These are phyloP conservation scores for Metschnikowia anglica DNA, from an alignment of 805 yeast species.

Conservation along the genomic window DNA sequence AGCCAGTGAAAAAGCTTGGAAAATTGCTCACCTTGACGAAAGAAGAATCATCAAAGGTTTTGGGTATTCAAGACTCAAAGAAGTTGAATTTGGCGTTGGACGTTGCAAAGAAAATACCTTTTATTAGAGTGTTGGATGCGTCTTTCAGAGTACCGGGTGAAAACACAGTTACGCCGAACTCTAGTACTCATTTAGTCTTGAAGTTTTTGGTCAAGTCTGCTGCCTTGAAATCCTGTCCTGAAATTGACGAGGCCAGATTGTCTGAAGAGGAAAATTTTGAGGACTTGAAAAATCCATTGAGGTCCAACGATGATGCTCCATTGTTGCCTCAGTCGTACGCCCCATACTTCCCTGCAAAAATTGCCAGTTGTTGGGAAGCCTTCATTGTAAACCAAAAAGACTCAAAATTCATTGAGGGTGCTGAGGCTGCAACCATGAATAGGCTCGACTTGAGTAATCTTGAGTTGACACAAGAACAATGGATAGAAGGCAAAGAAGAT, in stretches of 20 bases:
- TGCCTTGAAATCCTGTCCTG: slow-evolving; percentile 57
- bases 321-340: slow-evolving; percentile 61
- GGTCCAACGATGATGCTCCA: slow-evolving; percentile 68
- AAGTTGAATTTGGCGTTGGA: slow-evolving; percentile 49
- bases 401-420: slow-evolving; percentile 66
- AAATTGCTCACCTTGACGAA: slow-evolving; percentile 62
- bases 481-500: slow-evolving; percentile 40
- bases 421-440: slow-evolving; percentile 52
- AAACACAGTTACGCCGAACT: slow-evolving; percentile 55
- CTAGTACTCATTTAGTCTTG: slow-evolving; percentile 71
- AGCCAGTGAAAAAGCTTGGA: slow-evolving; percentile 61
- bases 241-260: slow-evolving; percentile 40
- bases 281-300: slow-evolving; percentile 67
- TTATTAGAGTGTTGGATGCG: slow-evolving; percentile 63
- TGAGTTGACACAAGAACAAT: slow-evolving; percentile 51
- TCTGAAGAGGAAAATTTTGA: slow-evolving; percentile 64
- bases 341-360: slow-evolving; percentile 68
- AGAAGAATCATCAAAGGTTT: slow-evolving; percentile 51
- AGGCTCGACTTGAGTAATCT: slow-evolving; percentile 57
- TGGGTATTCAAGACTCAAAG: slow-evolving; percentile 51
- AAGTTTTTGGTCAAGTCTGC: slow-evolving; percentile 78
- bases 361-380: slow-evolving; percentile 62
- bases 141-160: slow-evolving; percentile 89
- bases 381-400: slow-evolving; percentile 73
- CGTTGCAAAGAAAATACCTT: slow-evolving; percentile 67